phyloP scores from a whole-genome alignment of 371 early-diverging fungal species.

The Mycotypha africana region DNA sequence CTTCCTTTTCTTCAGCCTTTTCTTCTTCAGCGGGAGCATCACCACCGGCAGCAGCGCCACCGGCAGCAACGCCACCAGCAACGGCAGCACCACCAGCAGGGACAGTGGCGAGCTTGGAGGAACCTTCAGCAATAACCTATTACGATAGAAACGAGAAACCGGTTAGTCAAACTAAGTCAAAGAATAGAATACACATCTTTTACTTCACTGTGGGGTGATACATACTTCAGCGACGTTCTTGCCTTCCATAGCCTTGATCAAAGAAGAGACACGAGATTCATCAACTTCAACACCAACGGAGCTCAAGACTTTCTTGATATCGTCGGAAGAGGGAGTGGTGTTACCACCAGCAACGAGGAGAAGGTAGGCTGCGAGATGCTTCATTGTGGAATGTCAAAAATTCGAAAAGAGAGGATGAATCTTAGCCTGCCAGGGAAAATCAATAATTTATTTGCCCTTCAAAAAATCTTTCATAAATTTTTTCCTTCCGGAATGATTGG shows the following conservation, averaged over 20 bases:
- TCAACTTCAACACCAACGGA: slow-evolving; percentile 93
- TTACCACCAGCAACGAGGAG: slow-evolving; percentile 87
- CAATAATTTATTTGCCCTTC: slow-evolving; percentile 20
- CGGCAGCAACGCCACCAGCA: slow-evolving; percentile 50
- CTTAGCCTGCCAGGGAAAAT: slow-evolving; percentile 12
- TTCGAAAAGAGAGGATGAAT: slow-evolving; percentile 25
- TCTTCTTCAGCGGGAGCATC: slow-evolving; percentile 56
- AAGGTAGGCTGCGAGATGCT: slow-evolving; percentile 94
- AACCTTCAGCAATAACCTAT: slow-evolving; percentile 82
- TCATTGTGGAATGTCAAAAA: slow-evolving; percentile 57
- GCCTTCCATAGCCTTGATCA: slow-evolving; percentile 77
- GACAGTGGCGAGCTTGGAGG: slow-evolving; percentile 86
- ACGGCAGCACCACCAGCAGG: slow-evolving; percentile 80
- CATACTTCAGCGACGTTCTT: slow-evolving; percentile 80
- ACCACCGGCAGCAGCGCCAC: slow-evolving; percentile 42
- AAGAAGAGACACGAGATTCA: slow-evolving; percentile 60
- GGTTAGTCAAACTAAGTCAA: too few species aligned
- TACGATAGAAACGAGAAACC: too few species aligned
- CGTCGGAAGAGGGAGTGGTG: slow-evolving; percentile 65
- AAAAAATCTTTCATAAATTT: too few species aligned
- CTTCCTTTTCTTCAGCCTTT: slow-evolving; percentile 64
- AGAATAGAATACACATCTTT: too few species aligned
- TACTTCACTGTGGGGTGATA: too few species aligned
- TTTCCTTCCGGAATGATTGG: too few species aligned
- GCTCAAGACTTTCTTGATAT: slow-evolving; percentile 75